phyloP scores from a whole-genome alignment of 805 yeast species.

The Yarrowia sp. region DNA sequence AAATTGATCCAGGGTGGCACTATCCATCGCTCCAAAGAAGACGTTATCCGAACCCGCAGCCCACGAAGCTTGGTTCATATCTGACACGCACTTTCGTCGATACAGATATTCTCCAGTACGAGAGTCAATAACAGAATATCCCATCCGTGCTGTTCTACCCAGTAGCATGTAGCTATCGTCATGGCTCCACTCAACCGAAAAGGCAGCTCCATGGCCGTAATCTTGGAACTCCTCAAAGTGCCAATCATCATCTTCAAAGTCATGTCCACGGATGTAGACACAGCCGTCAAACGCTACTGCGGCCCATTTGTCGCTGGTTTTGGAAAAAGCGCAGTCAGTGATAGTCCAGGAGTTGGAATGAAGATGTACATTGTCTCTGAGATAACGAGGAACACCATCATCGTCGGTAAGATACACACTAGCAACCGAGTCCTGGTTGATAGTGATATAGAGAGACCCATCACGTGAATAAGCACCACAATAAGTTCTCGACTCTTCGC shows the following conservation, averaged over 20 bases:
- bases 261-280: conserved; percentile 1
- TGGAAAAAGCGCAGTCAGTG: conserved; percentile 30
- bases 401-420: not conserved
- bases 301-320: conserved; percentile 9
- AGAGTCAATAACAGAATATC: conserved; percentile 23
- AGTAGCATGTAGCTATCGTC: conserved; percentile 16
- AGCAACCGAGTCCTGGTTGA: conserved; percentile 13
- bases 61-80: conserved; percentile 14
- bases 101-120: conserved; percentile 1
- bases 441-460: conserved; percentile 7
- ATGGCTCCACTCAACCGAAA: conserved; percentile 18
- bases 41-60: conserved; percentile 12
- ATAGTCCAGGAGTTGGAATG: conserved; percentile 32
- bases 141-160: conserved; percentile 7
- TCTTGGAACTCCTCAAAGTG: conserved; percentile 3
- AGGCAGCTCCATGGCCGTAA: conserved; percentile 14
- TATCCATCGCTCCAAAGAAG: conserved; percentile 22
- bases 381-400: not conserved
- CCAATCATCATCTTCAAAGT: not conserved
- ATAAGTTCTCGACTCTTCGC: conserved; percentile 7
- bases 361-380: not conserved
- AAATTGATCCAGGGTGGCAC: conserved; percentile 16
- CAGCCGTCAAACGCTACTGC: conserved; percentile 26
- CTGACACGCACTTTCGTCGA: not conserved
- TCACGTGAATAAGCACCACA: conserved; percentile 17